Percentiles rank a stretch among this genome's conserved stretches.
phyloP scores from a whole-genome alignment of 2,329 filamentous ascomycete species.

The Pseudogymnoascus sp. region DNA sequence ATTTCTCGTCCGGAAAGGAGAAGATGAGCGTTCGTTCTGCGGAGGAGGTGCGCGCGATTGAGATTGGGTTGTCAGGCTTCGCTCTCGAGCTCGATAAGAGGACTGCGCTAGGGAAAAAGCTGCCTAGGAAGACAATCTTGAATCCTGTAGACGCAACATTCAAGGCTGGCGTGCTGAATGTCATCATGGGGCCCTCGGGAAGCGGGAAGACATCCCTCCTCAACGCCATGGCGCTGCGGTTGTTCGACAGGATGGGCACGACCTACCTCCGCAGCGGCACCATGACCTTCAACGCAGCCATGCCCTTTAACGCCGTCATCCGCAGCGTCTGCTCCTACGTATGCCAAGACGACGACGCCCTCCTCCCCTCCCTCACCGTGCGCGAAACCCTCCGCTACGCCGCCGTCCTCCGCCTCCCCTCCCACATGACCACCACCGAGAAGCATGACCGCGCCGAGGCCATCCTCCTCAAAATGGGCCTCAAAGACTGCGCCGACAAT shows the following conservation, averaged over 20 bases:
- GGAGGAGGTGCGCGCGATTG: constrained; percentile 50
- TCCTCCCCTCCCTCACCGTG: constrained; percentile 67
- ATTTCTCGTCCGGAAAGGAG: constrained; percentile 62
- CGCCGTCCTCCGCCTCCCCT: constrained; percentile 61
- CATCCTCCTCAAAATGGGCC: constrained; percentile 63
- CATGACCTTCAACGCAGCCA: constrained; percentile 62
- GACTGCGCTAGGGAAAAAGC: constrained; percentile 41
- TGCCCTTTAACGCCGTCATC: constrained; percentile 60
- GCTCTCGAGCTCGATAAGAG: constrained; percentile 57
- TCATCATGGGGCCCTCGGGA: constrained; percentile 75
- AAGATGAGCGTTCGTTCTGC: constrained; percentile 51
- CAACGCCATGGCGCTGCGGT: constrained; percentile 62
- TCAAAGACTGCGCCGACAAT: constrained; percentile 72
- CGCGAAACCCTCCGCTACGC: constrained; percentile 66
- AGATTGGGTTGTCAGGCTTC: constrained; percentile 57
- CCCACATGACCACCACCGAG: constrained; percentile 60
- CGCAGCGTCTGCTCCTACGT: constrained; percentile 69
- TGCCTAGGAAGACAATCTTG: constrained; percentile 52
- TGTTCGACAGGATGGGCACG: constrained; percentile 54
- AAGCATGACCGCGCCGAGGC: constrained; percentile 63
- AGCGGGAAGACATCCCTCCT: constrained; percentile 69
- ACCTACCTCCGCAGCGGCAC: constrained; percentile 54
- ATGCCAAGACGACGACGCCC: constrained; percentile 68
- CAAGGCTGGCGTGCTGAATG: constrained; percentile 58
- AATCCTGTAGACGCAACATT: constrained; percentile 60